A percentile compares a stretch with the other conserved stretches of the same genome.
Conservation (phyloP, 129 eudicot genomes). For the Daucus carota region DH1_v3.0 NC_030381.2:49786001-49786500, state of each 20-base stretch:
- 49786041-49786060: background rate
- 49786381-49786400: too few relatives aligned
- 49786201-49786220: background rate
- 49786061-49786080: background rate
- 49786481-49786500: too few relatives aligned
- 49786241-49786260: background rate
- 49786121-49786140: background rate
- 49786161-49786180: background rate
- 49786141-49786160: background rate
- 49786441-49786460: too few relatives aligned
- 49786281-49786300: background rate
- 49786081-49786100: background rate
- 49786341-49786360: too few relatives aligned
- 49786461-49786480: too few relatives aligned
- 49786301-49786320: background rate
- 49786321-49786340: too few relatives aligned
- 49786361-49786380: too few relatives aligned
- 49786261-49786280: background rate
- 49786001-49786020: background rate
- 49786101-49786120: background rate
- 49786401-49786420: too few relatives aligned
- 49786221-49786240: background rate
- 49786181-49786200: background rate
- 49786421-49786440: too few relatives aligned
- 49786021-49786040: background rate